phyloP scores from a whole-genome alignment of 139 green algal genomes.

The Nannochloris sp. region DNA sequence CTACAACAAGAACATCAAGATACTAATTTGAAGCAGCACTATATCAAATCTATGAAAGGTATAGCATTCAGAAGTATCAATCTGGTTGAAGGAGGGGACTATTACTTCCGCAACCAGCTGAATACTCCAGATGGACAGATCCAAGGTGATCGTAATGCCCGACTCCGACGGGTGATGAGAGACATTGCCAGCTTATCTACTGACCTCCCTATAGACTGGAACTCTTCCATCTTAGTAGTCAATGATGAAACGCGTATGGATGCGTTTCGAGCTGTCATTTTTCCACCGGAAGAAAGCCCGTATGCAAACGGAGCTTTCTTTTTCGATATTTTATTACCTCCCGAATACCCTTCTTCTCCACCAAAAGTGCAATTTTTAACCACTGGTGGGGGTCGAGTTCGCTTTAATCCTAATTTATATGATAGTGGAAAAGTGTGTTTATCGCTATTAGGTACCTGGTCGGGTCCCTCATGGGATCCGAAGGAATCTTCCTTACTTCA shows the following conservation, averaged over 20 bases:
- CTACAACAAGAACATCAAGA: no score
- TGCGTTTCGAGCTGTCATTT: constrained; percentile 31
- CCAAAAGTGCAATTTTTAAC: constrained; percentile 58
- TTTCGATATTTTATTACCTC: constrained; percentile 61
- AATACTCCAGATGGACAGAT: no score
- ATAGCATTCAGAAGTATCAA: neutral
- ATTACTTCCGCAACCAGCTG: neutral
- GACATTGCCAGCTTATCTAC: constrained; percentile 37
- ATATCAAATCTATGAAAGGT: neutral
- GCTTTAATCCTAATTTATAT: constrained; percentile 79
- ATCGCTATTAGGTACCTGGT: constrained; percentile 62
- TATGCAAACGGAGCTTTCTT: constrained; percentile 36
- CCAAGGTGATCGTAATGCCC: constrained; percentile 1
- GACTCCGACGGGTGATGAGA: constrained; percentile 25
- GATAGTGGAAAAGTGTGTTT: constrained; percentile 54
- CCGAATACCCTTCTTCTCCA: constrained; percentile 45
- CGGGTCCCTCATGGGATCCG: constrained; percentile 58
- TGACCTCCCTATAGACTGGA: constrained; percentile 38
- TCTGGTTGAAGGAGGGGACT: neutral
- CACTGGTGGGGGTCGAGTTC: constrained; percentile 44
- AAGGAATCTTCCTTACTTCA: constrained; percentile 56
- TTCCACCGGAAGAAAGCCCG: constrained; percentile 25
- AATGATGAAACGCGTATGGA: constrained; percentile 42
- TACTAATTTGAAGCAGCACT: no score
- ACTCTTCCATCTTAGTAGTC: constrained; percentile 32